Evolutionary conservation across 169 alveolate genomes (phyloP).

Genomic region (Babesia divergens): DNA sequence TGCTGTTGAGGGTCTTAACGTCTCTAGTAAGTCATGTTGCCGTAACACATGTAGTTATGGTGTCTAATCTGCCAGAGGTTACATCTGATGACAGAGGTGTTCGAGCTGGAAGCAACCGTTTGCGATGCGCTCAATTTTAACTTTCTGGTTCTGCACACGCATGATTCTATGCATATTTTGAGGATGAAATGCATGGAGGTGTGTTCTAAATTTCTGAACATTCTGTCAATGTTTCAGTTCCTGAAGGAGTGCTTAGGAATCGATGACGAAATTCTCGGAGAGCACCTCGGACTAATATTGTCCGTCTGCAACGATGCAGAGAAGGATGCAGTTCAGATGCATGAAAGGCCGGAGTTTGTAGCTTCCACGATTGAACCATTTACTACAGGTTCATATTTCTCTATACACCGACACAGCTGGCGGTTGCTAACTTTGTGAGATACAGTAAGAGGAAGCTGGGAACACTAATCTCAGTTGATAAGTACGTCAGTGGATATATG

Average conservation of each 20-base stretch:
- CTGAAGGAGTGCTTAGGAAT: constrained; percentile 49
- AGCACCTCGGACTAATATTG: constrained; percentile 24
- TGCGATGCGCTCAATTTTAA: constrained; percentile 60
- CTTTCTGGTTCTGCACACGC: constrained; percentile 50
- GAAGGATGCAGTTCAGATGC: constrained; percentile 19
- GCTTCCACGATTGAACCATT: too few species aligned
- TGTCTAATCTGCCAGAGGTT: not conserved
- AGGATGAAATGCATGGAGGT: constrained; percentile 19
- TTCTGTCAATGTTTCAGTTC: constrained; percentile 29
- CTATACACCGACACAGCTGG: constrained; percentile 60
- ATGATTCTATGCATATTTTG: constrained; percentile 41
- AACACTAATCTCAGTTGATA: constrained; percentile 34
- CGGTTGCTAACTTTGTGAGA: constrained; percentile 34
- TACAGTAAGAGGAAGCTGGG: constrained; percentile 30
- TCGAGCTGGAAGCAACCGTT: constrained; percentile 58
- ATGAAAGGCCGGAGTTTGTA: constrained; percentile 55
- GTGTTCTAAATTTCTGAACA: too few species aligned
- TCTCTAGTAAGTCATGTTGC: constrained; percentile 2
- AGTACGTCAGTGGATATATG: not conserved
- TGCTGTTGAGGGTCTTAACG: constrained; percentile 29
- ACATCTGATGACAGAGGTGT: constrained; percentile 50
- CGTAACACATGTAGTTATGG: not conserved
- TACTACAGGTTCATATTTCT: constrained; percentile 39
- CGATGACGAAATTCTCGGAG: constrained; percentile 44
- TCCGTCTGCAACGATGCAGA: constrained; percentile 40